A percentile compares a stretch with the other conserved stretches of the same genome.
These are phyloP conservation scores for Symbiodinium pilosum DNA, from an alignment of 73 alveolate species.

Conservation along the genomic window DNA sequence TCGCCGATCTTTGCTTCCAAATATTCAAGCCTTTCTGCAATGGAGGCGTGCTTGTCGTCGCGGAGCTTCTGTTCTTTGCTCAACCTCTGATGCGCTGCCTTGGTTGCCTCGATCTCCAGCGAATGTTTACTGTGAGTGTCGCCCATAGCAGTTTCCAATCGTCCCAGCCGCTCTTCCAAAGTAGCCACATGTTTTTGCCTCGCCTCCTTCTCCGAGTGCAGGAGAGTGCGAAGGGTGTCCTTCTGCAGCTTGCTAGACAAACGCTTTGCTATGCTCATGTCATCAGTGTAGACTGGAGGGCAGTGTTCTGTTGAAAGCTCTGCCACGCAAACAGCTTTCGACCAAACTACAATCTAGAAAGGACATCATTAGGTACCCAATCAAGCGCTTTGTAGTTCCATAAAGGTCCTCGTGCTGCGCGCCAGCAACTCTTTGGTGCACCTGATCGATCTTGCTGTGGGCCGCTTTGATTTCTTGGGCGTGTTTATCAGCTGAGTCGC, in stretches of 20 bases:
- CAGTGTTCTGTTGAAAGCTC: too few relatives aligned
- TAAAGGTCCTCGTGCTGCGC: background rate
- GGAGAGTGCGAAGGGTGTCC: background rate
- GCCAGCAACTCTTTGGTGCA: background rate
- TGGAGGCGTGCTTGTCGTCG: background rate
- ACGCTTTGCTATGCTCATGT: background rate
- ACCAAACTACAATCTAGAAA: too few relatives aligned
- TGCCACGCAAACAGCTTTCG: too few relatives aligned
- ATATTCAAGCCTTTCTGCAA: background rate
- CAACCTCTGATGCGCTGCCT: background rate
- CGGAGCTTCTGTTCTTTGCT: slow-evolving; percentile 13
- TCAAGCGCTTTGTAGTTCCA: too few relatives aligned
- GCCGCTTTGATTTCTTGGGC: background rate
- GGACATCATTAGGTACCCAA: too few relatives aligned
- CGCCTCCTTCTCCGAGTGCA: background rate
- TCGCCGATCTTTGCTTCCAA: background rate
- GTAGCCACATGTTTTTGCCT: slow-evolving; percentile 3
- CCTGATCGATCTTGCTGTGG: slow-evolving; percentile 20
- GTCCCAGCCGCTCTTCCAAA: slow-evolving; percentile 23
- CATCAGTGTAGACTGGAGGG: background rate
- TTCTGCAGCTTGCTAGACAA: too few relatives aligned
- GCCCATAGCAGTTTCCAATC: background rate
- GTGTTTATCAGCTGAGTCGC: slow-evolving; percentile 21
- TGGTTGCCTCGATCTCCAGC: slow-evolving; percentile 11
- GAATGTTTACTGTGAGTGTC: background rate